These are phyloP conservation scores for Inga laurina DNA, from an alignment of 306 rosid species.

Conservation along the genomic window DNA sequence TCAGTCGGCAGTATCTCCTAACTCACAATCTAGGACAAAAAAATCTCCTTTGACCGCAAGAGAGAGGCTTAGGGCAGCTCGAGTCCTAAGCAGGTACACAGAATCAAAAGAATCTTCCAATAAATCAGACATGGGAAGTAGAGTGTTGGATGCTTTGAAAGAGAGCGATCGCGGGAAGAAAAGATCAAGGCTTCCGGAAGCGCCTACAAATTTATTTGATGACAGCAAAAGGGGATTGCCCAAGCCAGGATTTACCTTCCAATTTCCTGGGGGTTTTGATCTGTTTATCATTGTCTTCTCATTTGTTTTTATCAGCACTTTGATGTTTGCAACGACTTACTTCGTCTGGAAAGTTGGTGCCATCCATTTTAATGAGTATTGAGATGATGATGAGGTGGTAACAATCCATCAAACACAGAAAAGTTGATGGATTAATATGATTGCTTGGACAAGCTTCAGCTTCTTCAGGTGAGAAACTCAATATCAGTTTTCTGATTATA, in stretches of 20 bases:
- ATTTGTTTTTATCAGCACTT: slow-evolving; percentile 78
- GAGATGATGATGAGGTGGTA: slow-evolving; percentile 34
- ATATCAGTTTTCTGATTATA: slow-evolving; percentile 5
- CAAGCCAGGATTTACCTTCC: slow-evolving; percentile 66
- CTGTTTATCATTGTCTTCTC: slow-evolving; percentile 65
- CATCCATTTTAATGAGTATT: slow-evolving; percentile 90
- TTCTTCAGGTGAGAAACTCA: slow-evolving; percentile 21
- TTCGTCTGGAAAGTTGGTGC: slow-evolving; percentile 97
- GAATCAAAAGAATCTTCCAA: slow-evolving; percentile 62
- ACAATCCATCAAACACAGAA: neutral
- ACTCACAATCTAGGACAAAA: slow-evolving; percentile 38
- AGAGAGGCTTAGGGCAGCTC: slow-evolving; percentile 88
- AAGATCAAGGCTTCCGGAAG: slow-evolving; percentile 86
- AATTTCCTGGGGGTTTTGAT: slow-evolving; percentile 80
- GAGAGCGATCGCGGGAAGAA: slow-evolving; percentile 83
- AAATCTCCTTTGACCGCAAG: slow-evolving; percentile 64
- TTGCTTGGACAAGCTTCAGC: slow-evolving; percentile 25
- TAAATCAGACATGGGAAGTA: slow-evolving; percentile 69
- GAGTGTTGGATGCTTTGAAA: slow-evolving; percentile 76
- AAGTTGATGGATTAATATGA: slow-evolving; percentile 14
- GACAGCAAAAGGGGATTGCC: slow-evolving; percentile 89
- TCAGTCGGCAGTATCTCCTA: slow-evolving; percentile 39
- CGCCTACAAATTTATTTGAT: slow-evolving; percentile 81
- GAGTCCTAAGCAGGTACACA: slow-evolving; percentile 57
- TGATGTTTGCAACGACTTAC: slow-evolving; percentile 93